Evolutionary conservation across 2,329 filamentous ascomycete species (phyloP).

Genomic region (Lecanosticta acicola): DNA sequence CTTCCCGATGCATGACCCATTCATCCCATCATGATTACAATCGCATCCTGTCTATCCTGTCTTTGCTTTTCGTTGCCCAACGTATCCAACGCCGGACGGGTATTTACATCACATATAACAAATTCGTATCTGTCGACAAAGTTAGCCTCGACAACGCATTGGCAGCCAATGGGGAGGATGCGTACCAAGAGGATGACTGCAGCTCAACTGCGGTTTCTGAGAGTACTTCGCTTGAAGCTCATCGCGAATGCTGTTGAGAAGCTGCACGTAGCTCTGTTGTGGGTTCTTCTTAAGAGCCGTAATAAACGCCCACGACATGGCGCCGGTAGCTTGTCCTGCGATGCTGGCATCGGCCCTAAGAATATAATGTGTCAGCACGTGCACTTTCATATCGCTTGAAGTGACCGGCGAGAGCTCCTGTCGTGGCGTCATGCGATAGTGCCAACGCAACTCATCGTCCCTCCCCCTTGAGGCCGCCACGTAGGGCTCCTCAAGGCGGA

Average conservation of each 20-base stretch:
- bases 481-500: constrained; percentile 21
- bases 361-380: constrained; percentile 15
- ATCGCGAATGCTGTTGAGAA: constrained; percentile 92
- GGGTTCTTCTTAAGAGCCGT: constrained; percentile 84
- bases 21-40: not conserved
- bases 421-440: constrained; percentile 9
- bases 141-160: constrained; percentile 12
- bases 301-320: constrained; percentile 98
- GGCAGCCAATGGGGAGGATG: not conserved
- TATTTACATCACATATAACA: constrained; percentile 42
- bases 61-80: not conserved
- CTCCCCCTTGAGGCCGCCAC: constrained; percentile 23
- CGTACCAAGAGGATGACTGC: constrained; percentile 87
- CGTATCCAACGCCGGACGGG: not conserved
- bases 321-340: constrained; percentile 80
- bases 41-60: not conserved
- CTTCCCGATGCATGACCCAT: not conserved
- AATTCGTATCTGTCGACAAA: constrained; percentile 34
- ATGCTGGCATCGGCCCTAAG: constrained; percentile 83
- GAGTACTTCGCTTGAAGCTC: constrained; percentile 79
- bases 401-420: not conserved
- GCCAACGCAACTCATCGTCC: constrained; percentile 31
- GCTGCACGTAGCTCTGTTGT: constrained; percentile 90
- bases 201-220: constrained; percentile 94
- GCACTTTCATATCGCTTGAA: not conserved